These are phyloP conservation scores for Thalia dealbata DNA, from an alignment of 176 grass and related monocot genomes.

Conservation along the genomic window DNA sequence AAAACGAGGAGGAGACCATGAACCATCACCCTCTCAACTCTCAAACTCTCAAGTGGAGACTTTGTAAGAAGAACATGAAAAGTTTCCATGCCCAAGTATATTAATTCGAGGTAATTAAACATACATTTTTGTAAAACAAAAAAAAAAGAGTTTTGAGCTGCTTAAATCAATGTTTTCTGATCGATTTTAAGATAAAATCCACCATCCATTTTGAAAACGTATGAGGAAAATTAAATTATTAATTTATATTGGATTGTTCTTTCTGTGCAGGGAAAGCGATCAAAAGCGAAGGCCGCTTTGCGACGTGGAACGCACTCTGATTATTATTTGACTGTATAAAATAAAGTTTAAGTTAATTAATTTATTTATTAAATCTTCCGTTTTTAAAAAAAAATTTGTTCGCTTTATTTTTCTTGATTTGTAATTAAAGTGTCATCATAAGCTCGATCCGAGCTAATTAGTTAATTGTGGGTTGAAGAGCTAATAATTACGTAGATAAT, in stretches of 20 bases:
- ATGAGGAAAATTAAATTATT: no score
- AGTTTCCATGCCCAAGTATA: conserved; percentile 24
- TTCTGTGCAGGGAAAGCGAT: conserved; percentile 30
- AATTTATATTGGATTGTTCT: not conserved
- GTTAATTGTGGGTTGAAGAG: not conserved
- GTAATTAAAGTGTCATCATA: not conserved
- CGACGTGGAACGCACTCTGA: conserved; percentile 53
- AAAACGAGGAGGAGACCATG: conserved; percentile 26
- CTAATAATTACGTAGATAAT: not conserved
- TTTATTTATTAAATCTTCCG: no score
- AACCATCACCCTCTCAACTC: not conserved
- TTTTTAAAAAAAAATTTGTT: not conserved
- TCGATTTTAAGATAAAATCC: no score
- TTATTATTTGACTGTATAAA: conserved; percentile 13
- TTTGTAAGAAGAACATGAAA: no score
- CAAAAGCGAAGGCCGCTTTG: conserved; percentile 32
- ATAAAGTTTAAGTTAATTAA: no score
- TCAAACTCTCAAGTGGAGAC: not conserved
- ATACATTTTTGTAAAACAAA: no score
- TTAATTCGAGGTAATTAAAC: no score
- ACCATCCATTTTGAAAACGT: no score
- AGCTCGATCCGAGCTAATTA: not conserved
- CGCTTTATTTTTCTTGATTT: not conserved
- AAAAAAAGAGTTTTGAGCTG: no score
- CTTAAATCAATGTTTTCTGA: no score